These are phyloP conservation scores for Stemphylium vesicarium DNA, from an alignment of 2,329 filamentous ascomycete genomes.

Conservation along the genomic window DNA sequence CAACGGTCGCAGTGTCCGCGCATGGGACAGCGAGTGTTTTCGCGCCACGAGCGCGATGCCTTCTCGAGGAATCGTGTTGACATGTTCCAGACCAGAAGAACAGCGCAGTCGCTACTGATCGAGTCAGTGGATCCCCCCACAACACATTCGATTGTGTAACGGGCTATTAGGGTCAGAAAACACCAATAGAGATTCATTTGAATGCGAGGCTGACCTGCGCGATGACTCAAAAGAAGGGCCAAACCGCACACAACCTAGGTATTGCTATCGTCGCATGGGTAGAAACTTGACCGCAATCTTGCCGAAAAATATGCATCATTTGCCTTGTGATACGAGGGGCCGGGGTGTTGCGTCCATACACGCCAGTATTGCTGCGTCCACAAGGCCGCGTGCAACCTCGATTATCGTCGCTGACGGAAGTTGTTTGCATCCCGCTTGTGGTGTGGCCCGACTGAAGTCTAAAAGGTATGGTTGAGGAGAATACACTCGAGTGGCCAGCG, in stretches of 20 bases:
- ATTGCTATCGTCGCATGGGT: background rate
- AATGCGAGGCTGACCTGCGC: background rate
- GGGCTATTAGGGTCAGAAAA: background rate
- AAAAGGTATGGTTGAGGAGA: background rate
- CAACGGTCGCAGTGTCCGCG: background rate
- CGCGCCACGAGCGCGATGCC: background rate
- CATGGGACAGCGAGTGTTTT: background rate
- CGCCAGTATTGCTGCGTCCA: background rate
- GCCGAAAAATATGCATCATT: background rate
- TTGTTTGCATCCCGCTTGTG: background rate
- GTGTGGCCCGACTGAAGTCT: background rate
- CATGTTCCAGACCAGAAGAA: slow-evolving; percentile 2
- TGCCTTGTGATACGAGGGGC: background rate
- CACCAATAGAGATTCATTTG: slow-evolving; percentile 1
- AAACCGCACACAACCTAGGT: background rate
- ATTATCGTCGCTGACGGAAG: background rate
- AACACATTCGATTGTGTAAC: slow-evolving; percentile 9
- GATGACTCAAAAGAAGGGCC: background rate
- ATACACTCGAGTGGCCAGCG: background rate
- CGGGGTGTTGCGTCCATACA: too few relatives aligned
- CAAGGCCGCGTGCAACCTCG: background rate
- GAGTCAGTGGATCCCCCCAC: slow-evolving; percentile 12
- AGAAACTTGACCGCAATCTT: background rate
- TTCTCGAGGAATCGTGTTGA: background rate
- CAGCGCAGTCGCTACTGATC: background rate